Percentiles rank a stretch among this genome's conserved stretches.
These are phyloP conservation scores for Fusarium nurragi DNA, from an alignment of 2,329 filamentous ascomycete genomes.

Conservation along the genomic window DNA sequence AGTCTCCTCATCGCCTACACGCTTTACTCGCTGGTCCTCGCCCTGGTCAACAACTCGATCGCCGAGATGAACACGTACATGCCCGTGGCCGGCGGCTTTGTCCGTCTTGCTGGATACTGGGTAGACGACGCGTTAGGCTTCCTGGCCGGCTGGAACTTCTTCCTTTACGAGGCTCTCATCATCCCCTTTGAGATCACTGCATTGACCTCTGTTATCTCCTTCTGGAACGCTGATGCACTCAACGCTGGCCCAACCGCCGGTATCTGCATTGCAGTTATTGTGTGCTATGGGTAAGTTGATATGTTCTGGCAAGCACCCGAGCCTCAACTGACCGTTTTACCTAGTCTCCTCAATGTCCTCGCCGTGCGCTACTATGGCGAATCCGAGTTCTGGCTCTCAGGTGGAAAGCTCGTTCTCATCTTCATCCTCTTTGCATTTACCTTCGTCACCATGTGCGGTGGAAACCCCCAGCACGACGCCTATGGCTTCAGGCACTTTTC, in stretches of 20 bases:
- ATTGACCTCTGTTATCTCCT: constrained; percentile 59
- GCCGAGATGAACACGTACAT: constrained; percentile 37
- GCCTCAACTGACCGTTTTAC: background rate
- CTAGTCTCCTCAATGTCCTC: constrained; percentile 51
- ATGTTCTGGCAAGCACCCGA: too few relatives aligned
- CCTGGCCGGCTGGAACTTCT: constrained; percentile 35
- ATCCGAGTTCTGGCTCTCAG: constrained; percentile 57
- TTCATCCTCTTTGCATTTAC: constrained; percentile 65
- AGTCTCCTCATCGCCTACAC: constrained; percentile 26
- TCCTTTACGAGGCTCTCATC: constrained; percentile 56
- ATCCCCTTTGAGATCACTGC: constrained; percentile 63
- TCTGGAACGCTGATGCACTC: constrained; percentile 56
- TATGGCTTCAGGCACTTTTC: constrained; percentile 75
- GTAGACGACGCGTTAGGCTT: constrained; percentile 32
- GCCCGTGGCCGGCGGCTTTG: constrained; percentile 32
- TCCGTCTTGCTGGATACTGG: constrained; percentile 31
- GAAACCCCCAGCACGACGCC: constrained; percentile 63
- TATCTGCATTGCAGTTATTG: constrained; percentile 56
- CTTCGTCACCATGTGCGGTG: constrained; percentile 68
- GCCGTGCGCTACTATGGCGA: constrained; percentile 56
- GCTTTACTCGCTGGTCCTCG: constrained; percentile 27
- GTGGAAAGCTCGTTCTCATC: constrained; percentile 53
- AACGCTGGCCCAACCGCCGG: constrained; percentile 51
- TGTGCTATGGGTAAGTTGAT: constrained; percentile 49
- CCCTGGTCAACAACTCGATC: constrained; percentile 33